Base-by-base conservation (phyloP, 768 basidiomycete species). In the Rhizopogon salebrosus region DNA sequence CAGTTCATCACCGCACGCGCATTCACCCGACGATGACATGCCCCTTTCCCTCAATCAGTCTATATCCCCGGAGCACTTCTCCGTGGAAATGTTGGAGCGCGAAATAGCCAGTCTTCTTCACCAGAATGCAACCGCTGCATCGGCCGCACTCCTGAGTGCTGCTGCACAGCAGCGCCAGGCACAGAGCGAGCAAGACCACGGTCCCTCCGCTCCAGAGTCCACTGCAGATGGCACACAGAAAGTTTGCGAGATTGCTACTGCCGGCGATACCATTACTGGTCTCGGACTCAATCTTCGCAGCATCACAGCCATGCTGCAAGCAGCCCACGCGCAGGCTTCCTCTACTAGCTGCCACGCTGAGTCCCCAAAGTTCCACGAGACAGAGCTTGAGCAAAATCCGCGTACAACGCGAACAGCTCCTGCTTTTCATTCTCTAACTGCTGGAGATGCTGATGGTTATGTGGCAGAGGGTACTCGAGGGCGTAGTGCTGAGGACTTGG, bases 271-370 rank as follows among this genome's bases (percentile, higher is more conserved):
- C 50, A 60, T 64, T 13, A 36, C 71, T 9, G 74, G 76, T 43
- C 67, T 85, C n/a, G 76, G 77, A 34, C 70, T 86, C 40, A 80
- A 78, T 60, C 65, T 88, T 38, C 80, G 75, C 57, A 79, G 82
- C 4, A 78, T 92, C 43, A 87, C 85, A n/a, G 88, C 87, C 43
- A 85, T 89, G 58, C 72, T 91, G 27, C 87, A 90, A 57, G 89
- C 87, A 49, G 89, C 85, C 8, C 85, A 88, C 46, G 82, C 82
- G 4, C 83, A 80, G 37, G 77, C 75, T 27, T 69, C 73, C 13
- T 77, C 78, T 55, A 73, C 73, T 39, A 77, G 76, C 50, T 77
- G 75, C 54, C 72, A 73, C 54, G 72, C 72, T 41, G 67, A 78
- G 45, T 68, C 77, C 34, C 71, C 72, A 18, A 78, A 79, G 60